These are phyloP conservation scores for Kregervanrija pseudodelftensis DNA, from an alignment of 805 yeast genomes.

Conservation along the genomic window DNA sequence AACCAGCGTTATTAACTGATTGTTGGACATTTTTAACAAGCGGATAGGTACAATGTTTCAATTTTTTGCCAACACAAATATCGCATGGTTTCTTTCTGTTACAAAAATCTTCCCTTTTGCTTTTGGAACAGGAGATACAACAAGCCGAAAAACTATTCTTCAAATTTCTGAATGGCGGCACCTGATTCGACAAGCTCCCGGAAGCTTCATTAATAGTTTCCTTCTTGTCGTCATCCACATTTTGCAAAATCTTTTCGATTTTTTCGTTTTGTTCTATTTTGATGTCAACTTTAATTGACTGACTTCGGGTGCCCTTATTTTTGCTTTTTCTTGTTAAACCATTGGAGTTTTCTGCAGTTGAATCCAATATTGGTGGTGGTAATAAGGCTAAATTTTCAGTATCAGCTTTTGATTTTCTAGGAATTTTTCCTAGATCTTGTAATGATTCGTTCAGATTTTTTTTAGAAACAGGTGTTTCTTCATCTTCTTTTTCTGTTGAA, in stretches of 20 bases:
- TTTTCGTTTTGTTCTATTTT: background rate
- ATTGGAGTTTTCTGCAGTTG: too few relatives aligned
- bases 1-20: too few relatives aligned
- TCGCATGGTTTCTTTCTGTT: slow-evolving; percentile 10
- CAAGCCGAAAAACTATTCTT: slow-evolving; percentile 3
- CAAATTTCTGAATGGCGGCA: background rate
- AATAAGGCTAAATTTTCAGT: too few relatives aligned
- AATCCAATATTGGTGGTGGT: too few relatives aligned
- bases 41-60: slow-evolving; percentile 9
- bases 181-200: too few relatives aligned
- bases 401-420: too few relatives aligned
- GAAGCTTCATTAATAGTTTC: background rate
- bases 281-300: background rate
- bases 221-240: background rate
- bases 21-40: background rate
- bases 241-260: background rate
- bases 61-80: slow-evolving; percentile 7
- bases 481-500: too few relatives aligned
- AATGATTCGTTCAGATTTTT: too few relatives aligned
- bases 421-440: too few relatives aligned
- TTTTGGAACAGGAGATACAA: slow-evolving; percentile 9
- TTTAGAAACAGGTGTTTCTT: too few relatives aligned
- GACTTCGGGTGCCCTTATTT: too few relatives aligned
- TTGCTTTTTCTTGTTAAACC: too few relatives aligned
- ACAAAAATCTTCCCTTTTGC: slow-evolving; percentile 5